Base-by-base conservation (phyloP, 257 asterid genomes). In the Nicotiana benthamiana region DNA sequence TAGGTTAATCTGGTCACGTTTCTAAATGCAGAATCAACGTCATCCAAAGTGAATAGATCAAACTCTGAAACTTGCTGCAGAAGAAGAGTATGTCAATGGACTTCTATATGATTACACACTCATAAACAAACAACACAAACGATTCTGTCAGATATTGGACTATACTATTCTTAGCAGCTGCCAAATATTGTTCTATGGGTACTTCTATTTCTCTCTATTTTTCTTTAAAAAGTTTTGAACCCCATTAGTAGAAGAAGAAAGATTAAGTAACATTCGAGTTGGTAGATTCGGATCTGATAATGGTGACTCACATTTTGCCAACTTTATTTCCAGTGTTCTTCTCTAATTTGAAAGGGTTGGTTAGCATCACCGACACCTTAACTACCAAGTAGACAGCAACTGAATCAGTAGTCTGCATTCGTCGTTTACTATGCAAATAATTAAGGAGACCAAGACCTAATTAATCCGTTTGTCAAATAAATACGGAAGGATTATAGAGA, bases 61-160 rank as follows among this genome's bases (percentile, higher is more conserved):
- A 94, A 93, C 82, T 96, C 99, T 28, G 99, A 92, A 64, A 91
- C 92, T 96, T 94, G 97, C 99, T 96, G 96, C 91, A 88, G 80
- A 77, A 84, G 81, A 75, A 62, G 75, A 72, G 78, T 24, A 32
- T 72, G 61, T 72, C 78, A 48, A 72, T 48, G 36, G 40, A 24
- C 43, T 72, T 72, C 78, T 72, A 72, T 59, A 46, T 3, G 7
- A 72, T 72, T 59, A 72, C 40, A 72, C 24, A 48, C 78, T 72
- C 78, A 72, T 46, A 72, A 72, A 27, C 32, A 72, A 15, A 40
- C 48, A 46, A 46, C 61, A 72, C 24, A 72, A 46, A 24, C 4
- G 40, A 72, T 72, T 13, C 18, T 4, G 9, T 48, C 60, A 24
- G 61, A 72, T 36, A 72, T 56, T 46, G 78, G 40, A 72, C 36